Evolutionary conservation across 225 moss, liverwort and hornwort species (phyloP).

Genomic region (Thuidium tamariscinum): DNA sequence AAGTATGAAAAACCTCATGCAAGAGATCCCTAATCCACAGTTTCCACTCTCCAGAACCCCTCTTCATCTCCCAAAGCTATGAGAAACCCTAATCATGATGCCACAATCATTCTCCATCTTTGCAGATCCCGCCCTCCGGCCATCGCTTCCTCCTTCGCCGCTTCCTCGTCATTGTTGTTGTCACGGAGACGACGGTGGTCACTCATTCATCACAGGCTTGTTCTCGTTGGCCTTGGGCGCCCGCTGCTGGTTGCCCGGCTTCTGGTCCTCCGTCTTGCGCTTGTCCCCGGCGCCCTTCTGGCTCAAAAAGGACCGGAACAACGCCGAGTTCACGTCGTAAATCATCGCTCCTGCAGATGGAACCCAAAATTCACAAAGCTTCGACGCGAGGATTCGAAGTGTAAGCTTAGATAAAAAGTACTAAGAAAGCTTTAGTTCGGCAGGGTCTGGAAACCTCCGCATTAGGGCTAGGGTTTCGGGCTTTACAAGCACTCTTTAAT

Average conservation of each 20-base stretch:
- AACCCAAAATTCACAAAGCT: background rate
- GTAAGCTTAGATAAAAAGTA: background rate
- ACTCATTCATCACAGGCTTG: conserved; percentile 85
- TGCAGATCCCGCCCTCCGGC: background rate
- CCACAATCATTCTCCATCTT: conserved; percentile 14
- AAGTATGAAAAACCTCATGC: background rate
- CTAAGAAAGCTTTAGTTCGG: too few species aligned
- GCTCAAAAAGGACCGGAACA: conserved; percentile 84
- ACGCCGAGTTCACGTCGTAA: conserved; percentile 74
- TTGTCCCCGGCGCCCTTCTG: conserved; percentile 87
- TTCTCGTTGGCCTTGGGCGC: conserved; percentile 78
- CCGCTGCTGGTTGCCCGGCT: conserved; percentile 52
- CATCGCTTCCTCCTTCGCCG: background rate
- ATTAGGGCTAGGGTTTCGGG: background rate
- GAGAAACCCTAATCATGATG: conserved; percentile 16
- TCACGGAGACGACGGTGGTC: background rate
- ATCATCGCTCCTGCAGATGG: conserved; percentile 33
- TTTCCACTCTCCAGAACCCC: background rate
- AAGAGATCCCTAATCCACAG: background rate
- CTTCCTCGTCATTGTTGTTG: background rate
- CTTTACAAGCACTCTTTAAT: background rate
- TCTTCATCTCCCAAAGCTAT: background rate
- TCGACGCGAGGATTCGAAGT: background rate
- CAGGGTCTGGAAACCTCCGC: background rate
- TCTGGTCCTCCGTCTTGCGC: conserved; percentile 73